phyloP scores from a whole-genome alignment of 768 basidiomycete genomes.

The Naganishia vishniacii region DNA sequence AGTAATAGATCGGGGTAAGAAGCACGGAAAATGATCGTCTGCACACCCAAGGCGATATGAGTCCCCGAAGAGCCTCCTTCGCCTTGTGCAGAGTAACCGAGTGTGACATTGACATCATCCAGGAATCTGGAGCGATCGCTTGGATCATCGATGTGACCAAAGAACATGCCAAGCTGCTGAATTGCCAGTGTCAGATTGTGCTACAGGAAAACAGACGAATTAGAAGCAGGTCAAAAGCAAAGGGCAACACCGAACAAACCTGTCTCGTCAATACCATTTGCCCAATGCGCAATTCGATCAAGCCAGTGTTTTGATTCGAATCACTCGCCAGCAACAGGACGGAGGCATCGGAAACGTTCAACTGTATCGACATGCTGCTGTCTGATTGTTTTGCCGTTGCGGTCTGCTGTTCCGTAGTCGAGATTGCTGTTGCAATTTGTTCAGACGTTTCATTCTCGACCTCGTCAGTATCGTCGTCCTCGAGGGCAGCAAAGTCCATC shows the following conservation, averaged over 20 bases:
- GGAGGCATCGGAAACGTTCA: constrained; percentile 68
- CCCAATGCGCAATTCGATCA: constrained; percentile 75
- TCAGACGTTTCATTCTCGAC: no score
- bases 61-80: constrained; percentile 58
- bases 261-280: constrained; percentile 87
- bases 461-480: constrained; percentile 8
- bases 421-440: no score
- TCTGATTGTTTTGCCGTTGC: neutral
- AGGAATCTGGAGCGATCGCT: constrained; percentile 83
- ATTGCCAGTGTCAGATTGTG: constrained; percentile 74
- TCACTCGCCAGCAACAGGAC: constrained; percentile 84
- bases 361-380: constrained; percentile 11
- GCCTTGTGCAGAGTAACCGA: constrained; percentile 75
- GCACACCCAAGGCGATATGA: constrained; percentile 71
- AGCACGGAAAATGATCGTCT: constrained; percentile 85
- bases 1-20: constrained; percentile 90
- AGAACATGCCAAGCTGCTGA: constrained; percentile 82
- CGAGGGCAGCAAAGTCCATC: constrained; percentile 69
- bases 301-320: constrained; percentile 67
- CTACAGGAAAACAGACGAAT: constrained; percentile 51
- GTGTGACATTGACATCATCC: constrained; percentile 81
- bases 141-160: constrained; percentile 76
- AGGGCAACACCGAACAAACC: constrained; percentile 52
- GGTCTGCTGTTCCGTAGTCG: neutral
- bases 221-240: neutral